Conservation (phyloP, 352 stramenopile species). For the Globisporangium sylvaticum region DNA sequence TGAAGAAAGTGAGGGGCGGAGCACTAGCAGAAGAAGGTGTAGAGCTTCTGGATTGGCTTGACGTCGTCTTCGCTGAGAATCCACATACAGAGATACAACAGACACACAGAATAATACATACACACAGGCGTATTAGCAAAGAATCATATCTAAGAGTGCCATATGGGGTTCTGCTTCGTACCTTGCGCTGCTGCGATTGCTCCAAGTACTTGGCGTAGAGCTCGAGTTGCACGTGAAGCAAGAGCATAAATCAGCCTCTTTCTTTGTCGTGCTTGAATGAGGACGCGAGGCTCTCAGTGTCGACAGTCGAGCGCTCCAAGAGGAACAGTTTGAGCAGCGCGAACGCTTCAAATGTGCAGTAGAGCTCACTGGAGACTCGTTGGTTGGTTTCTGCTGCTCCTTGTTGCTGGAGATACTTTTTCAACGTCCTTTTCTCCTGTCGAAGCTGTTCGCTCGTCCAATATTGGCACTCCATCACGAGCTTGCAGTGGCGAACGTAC, state of each 20-base stretch:
- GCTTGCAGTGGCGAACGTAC: conserved; percentile 11
- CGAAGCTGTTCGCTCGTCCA: conserved; percentile 30
- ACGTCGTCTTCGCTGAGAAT: conserved; percentile 30
- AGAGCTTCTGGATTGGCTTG: conserved; percentile 31
- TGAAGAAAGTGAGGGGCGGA: conserved; percentile 19
- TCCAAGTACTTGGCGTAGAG: conserved; percentile 62
- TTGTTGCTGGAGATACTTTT: conserved; percentile 21
- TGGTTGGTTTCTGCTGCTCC: background rate
- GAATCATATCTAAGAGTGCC: background rate
- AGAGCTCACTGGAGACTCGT: background rate
- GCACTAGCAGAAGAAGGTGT: conserved; percentile 27
- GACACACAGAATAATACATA: background rate
- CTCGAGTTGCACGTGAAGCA: conserved; percentile 44
- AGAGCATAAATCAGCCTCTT: conserved; percentile 15
- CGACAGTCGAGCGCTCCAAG: conserved; percentile 19
- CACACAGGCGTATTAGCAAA: background rate
- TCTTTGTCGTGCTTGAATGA: background rate
- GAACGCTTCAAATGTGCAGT: conserved; percentile 32
- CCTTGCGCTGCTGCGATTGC: conserved; percentile 30
- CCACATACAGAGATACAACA: conserved; percentile 15
- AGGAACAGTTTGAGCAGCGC: conserved; percentile 62
- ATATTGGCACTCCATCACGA: conserved; percentile 27
- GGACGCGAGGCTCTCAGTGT: no score
- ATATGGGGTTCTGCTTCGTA: conserved; percentile 5
- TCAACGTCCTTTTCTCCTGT: conserved; percentile 33